Percentiles rank a stretch among this genome's conserved stretches.
phyloP scores from a whole-genome alignment of 2,329 filamentous ascomycete species.

The Pestalotiopsis fici region DNA sequence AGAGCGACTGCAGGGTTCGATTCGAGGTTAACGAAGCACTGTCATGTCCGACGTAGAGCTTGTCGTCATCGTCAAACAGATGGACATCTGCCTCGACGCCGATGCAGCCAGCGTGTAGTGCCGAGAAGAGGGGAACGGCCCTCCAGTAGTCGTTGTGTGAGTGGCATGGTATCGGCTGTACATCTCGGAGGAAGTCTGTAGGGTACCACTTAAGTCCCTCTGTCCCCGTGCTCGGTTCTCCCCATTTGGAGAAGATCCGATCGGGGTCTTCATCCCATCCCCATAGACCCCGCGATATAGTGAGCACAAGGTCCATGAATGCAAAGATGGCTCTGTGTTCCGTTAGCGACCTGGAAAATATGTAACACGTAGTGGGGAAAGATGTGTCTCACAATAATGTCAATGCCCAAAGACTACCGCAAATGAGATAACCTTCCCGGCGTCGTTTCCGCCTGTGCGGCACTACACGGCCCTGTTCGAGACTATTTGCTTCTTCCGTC shows the following conservation, averaged over 20 bases:
- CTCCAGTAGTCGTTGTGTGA: slow-evolving; percentile 76
- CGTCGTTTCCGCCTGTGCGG: slow-evolving; percentile 14
- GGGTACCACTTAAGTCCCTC: slow-evolving; percentile 46
- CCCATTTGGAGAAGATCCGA: slow-evolving; percentile 26
- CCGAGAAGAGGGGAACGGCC: slow-evolving; percentile 62
- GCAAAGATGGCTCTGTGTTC: slow-evolving; percentile 30
- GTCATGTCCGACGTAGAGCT: slow-evolving; percentile 67
- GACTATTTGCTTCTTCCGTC: background rate
- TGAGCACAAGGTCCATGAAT: slow-evolving; percentile 31
- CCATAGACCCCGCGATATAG: slow-evolving; percentile 29
- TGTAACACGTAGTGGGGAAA: slow-evolving; percentile 9
- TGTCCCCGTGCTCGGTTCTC: slow-evolving; percentile 26
- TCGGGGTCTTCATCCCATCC: slow-evolving; percentile 28
- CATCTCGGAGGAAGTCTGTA: slow-evolving; percentile 53
- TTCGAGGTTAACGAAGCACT: slow-evolving; percentile 51
- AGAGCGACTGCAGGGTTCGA: slow-evolving; percentile 62
- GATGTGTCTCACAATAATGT: slow-evolving; percentile 30
- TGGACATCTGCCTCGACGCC: slow-evolving; percentile 72
- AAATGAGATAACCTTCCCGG: slow-evolving; percentile 27
- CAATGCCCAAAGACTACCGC: slow-evolving; percentile 35
- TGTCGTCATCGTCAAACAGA: slow-evolving; percentile 46
- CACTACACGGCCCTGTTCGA: background rate
- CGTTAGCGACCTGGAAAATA: slow-evolving; percentile 15
- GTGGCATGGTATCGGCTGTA: slow-evolving; percentile 60
- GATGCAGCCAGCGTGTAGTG: slow-evolving; percentile 59